Evolutionary conservation across 208 protist genomes (phyloP), one percentile per base, ranked within the genome.

Genomic region (Wallacemonas sp.): DNA sequence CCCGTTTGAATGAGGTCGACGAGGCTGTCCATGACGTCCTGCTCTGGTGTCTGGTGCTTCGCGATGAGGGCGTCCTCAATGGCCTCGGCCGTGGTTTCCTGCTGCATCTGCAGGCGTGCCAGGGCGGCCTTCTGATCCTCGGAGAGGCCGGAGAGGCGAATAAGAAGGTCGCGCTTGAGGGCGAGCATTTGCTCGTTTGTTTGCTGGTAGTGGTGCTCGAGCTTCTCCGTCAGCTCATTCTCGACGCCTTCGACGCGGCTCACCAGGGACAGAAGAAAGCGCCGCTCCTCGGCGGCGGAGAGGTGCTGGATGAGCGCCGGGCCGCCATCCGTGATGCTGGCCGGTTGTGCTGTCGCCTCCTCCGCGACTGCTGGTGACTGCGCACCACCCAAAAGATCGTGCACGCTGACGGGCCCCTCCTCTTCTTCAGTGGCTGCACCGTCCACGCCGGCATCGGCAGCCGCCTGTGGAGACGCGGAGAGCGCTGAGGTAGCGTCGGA

Each of bases 1-100:
- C 87, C 82, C 25, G 72, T 77, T 42, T 91, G 61, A 57, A 93
- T 91, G 26, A 89, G 72, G 18, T 79, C 33, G 46, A 82, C 69
- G 10, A 92, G 78, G 45, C 82, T 68, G 28, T 76, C 73, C 41
- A 65, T 67, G 61, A 82, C 77, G 28, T 68, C 68, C 23, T 76
- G 70, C 36, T 62, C 72, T 18, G 71, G 54, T 3, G 69, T 29
- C 29, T 64, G 55, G 23, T 67, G 41, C 18, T 77, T 44, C 1
- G 32, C 57, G 1, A 62, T 52, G 23, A 74, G 23, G 5, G 61
- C 49, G 23, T 42, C 38, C 61, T 82, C 75, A 26, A 55, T 57
- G 14, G 69, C 70, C 61, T 77, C 68, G 22, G 77, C 74, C 42
- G 72, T 71, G 2, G 72, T 63, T 0, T 78, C 29, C 8, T 84